These are phyloP conservation scores for Taphrina deformans DNA, from an alignment of 1,139 yeast species.

Conservation along the genomic window DNA sequence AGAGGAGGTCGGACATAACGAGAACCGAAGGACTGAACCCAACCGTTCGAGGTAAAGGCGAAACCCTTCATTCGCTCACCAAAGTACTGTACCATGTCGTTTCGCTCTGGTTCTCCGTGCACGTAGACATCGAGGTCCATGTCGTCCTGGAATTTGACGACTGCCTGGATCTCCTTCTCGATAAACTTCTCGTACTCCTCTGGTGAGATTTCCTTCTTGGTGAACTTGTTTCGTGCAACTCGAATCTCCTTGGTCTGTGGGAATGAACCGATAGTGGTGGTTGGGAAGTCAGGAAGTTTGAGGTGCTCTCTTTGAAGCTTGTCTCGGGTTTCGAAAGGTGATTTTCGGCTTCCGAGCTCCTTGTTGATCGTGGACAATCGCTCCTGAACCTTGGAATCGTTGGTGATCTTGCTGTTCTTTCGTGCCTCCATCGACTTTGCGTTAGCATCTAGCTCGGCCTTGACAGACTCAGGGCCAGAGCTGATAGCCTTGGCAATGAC, in stretches of 20 bases:
- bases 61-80: conserved; percentile 98
- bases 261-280: conserved; percentile 99
- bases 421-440: conserved; percentile 85
- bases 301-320: conserved; percentile 80
- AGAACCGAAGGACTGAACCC: conserved; percentile 99
- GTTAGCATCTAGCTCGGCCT: conserved; percentile 70
- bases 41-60: conserved; percentile 97
- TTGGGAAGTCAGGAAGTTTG: conserved; percentile 97
- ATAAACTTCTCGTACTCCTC: conserved; percentile 95
- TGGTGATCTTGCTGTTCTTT: conserved; percentile 81
- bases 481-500: conserved; percentile 83
- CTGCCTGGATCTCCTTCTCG: conserved; percentile 92
- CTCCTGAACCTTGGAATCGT: conserved; percentile 84
- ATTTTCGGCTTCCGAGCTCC: conserved; percentile 70
- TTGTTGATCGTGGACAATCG: conserved; percentile 81
- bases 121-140: conserved; percentile 96
- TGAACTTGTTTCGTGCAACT: conserved; percentile 95
- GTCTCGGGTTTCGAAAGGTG: conserved; percentile 83
- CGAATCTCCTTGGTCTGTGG: conserved; percentile 99
- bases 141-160: conserved; percentile 98
- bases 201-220: conserved; percentile 92
- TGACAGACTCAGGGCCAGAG: conserved; percentile 62
- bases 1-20: conserved; percentile 99
- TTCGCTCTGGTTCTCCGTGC: conserved; percentile 99
- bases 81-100: conserved; percentile 99